phyloP scores from a whole-genome alignment of 345 rosid species.

The Gossypium raimondii region DNA sequence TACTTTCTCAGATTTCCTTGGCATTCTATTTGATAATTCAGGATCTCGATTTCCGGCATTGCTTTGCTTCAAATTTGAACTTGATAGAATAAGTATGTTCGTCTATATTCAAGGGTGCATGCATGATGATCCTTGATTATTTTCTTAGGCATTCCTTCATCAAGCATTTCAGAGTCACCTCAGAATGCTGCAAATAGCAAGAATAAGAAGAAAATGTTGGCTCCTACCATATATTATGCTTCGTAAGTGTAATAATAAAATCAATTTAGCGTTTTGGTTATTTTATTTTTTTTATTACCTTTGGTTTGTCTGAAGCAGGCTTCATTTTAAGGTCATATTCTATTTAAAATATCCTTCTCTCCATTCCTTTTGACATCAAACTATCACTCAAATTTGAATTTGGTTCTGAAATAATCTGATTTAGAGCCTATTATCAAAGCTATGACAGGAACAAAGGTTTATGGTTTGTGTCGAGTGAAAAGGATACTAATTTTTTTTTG shows the following conservation, averaged over 20 bases:
- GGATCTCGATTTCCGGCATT: neutral
- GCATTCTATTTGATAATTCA: neutral
- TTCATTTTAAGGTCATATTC: neutral
- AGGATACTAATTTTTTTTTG: neutral
- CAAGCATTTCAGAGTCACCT: conserved; percentile 31
- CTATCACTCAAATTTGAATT: neutral
- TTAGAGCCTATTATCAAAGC: neutral
- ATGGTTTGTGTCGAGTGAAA: neutral
- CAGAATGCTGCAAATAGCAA: conserved; percentile 35
- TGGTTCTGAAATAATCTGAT: neutral
- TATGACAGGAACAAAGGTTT: neutral
- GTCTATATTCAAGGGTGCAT: neutral
- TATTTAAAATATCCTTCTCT: neutral
- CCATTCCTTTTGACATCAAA: neutral
- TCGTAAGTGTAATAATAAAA: conserved; percentile 47
- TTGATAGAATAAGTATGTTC: neutral
- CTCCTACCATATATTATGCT: conserved; percentile 69
- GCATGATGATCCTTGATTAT: conserved; percentile 7
- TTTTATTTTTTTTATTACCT: neutral
- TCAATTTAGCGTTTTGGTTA: neutral
- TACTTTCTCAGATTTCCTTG: neutral
- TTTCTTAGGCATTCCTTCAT: conserved; percentile 34
- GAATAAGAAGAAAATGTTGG: conserved; percentile 44
- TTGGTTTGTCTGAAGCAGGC: neutral
- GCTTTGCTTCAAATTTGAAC: neutral